Percentiles rank a stretch among this genome's conserved stretches.
Conservation (phyloP, 768 basidiomycete species). For the Boletellus ananiceps region DNA sequence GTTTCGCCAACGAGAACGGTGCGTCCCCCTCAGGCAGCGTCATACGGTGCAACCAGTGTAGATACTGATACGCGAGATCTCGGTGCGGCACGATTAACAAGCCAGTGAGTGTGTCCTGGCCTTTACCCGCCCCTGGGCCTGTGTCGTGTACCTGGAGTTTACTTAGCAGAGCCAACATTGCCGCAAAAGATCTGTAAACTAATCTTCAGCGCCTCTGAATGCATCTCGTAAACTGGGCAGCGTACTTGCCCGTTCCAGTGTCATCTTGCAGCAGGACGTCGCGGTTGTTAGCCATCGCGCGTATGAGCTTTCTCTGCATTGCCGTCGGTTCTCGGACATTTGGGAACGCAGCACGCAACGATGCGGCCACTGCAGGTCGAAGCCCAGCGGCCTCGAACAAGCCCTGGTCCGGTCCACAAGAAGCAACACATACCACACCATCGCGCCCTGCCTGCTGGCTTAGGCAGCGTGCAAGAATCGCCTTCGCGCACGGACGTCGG, state of each 20-base stretch:
- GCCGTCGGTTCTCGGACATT: slow-evolving; percentile 52
- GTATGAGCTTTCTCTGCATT: slow-evolving; percentile 57
- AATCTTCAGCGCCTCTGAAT: slow-evolving; percentile 2
- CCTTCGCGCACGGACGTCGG: slow-evolving; percentile 20
- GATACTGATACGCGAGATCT: slow-evolving; percentile 64
- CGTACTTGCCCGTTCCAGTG: slow-evolving; percentile 81
- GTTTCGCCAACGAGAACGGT: slow-evolving; percentile 35
- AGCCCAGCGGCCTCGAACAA: slow-evolving; percentile 54
- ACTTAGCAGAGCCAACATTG: slow-evolving; percentile 61
- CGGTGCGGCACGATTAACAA: slow-evolving; percentile 69
- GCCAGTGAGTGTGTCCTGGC: slow-evolving; percentile 40
- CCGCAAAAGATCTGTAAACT: slow-evolving; percentile 60
- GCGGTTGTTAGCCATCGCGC: slow-evolving; percentile 50
- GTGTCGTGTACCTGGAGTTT: slow-evolving; percentile 38
- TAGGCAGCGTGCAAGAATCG: slow-evolving; percentile 24
- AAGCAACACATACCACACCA: background rate
- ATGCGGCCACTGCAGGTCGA: slow-evolving; percentile 42
- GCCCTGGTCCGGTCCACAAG: slow-evolving; percentile 1
- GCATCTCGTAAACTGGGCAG: slow-evolving; percentile 3
- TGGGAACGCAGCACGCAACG: slow-evolving; percentile 58
- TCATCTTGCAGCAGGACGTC: slow-evolving; percentile 65
- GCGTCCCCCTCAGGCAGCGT: slow-evolving; percentile 29
- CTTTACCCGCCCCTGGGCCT: slow-evolving; percentile 2
- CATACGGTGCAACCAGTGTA: slow-evolving; percentile 60
- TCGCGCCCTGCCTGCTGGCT: slow-evolving; percentile 19